Base-by-base conservation (phyloP, 768 basidiomycete species). In the Lepiota brunneoincarnata region DNA sequence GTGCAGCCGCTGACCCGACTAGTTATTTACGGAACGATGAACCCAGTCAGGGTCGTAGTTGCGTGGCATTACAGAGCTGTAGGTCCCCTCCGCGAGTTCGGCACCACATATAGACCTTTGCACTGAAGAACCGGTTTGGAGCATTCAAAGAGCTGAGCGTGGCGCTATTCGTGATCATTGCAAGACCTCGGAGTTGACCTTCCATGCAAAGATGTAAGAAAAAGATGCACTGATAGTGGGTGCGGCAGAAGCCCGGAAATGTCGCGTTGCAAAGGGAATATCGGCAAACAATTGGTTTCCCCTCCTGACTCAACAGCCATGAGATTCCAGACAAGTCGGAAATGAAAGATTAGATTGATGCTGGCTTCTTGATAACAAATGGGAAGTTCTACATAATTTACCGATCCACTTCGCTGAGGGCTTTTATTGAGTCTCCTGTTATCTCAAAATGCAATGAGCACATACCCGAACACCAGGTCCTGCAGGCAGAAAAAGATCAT, bases 381-480 rank as follows among this genome's bases (percentile, higher is more conserved):
- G 26, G 18, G 39, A 40, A 31, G 31, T 10, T 38, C 51, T 49
- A 53, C 28, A 44, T 50, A 31, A 21, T 50, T 58, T 62, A 69
- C 47, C 68, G 59, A 68, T 75, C 74, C 55, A 75, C 74, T 67
- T 75, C 74, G 49, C 74, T 74, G 58, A 49, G 35, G 35, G 43
- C 38, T 23, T 11, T 24, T 46, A 55, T 39, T 23, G 48, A 42
- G n/a, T 44, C 34, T 39, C 42, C 24, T 17, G 41, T 24, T n/a
- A 11, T 24, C 46, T 12, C 15, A 41, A 58, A 12, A 9, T 37
- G 51, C 48, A 44, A 6, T 45, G 3, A 42, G 46, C 54, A 85
- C 91, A 63, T 79, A 91, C 84, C 94, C 94, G 67, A 97, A 96
- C 66, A 97, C 94, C 59, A 96, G 82, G 77, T 97, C 87, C 84